phyloP scores from a whole-genome alignment of 2,329 filamentous ascomycete genomes.

The Didymella sp. region DNA sequence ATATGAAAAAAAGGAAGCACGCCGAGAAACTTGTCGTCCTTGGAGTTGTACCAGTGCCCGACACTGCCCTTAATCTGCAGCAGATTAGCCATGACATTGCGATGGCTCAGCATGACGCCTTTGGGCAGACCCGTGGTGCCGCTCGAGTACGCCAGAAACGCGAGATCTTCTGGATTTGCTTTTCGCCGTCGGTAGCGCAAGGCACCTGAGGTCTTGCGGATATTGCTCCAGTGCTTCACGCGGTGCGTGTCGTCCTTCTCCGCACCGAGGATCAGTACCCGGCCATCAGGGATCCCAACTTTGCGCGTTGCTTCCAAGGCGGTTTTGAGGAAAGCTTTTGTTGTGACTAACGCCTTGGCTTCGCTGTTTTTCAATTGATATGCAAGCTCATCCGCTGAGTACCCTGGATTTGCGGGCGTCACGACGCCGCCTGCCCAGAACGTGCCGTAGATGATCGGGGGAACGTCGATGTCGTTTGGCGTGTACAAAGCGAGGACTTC shows the following conservation, averaged over 20 bases:
- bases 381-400: slow-evolving; percentile 80
- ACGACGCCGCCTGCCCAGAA: slow-evolving; percentile 82
- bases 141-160: slow-evolving; percentile 71
- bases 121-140: slow-evolving; percentile 55
- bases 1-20: slow-evolving; percentile 92
- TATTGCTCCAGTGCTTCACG: slow-evolving; percentile 74
- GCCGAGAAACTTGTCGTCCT: slow-evolving; percentile 71
- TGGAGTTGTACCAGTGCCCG: slow-evolving; percentile 77
- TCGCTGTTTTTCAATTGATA: slow-evolving; percentile 81
- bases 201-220: slow-evolving; percentile 68
- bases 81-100: slow-evolving; percentile 67
- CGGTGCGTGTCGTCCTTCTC: slow-evolving; percentile 63
- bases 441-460: slow-evolving; percentile 75
- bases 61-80: slow-evolving; percentile 80
- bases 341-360: slow-evolving; percentile 77
- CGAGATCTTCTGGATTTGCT: slow-evolving; percentile 70
- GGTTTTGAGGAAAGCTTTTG: slow-evolving; percentile 67
- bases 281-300: slow-evolving; percentile 71
- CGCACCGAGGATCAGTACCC: slow-evolving; percentile 78
- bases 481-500: slow-evolving; percentile 83
- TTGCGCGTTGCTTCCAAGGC: slow-evolving; percentile 72
- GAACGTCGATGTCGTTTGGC: slow-evolving; percentile 84
- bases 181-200: slow-evolving; percentile 66
- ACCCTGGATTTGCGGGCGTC: slow-evolving; percentile 84
- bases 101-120: slow-evolving; percentile 55